Evolutionary conservation across 192 early-diverging fungal genomes (phyloP), one percentile per base, ranked within the genome.

Genomic region (Coemansia sp.): DNA sequence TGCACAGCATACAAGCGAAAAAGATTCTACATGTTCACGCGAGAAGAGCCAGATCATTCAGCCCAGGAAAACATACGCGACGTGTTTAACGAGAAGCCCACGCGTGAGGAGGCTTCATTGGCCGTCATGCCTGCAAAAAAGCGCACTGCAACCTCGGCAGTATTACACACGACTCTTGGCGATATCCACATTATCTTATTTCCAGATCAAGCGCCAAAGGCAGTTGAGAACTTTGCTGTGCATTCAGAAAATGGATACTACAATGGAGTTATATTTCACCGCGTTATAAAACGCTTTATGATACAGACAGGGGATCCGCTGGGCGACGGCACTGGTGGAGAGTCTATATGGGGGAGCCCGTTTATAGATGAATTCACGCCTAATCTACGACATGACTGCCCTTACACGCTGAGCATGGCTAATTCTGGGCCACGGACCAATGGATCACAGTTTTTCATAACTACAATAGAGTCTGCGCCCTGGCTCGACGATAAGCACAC

Each of bases 401-500:
- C 96, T 4, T 96, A 93, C 62, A 97, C 93, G 5, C 74, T 99
- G 0, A 94, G 92, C 65, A 97, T 99, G 97, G 97, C 97, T 7
- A 99, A 99, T 76, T 87, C 92, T 7, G 91, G 92, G 6, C 89
- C 93, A 12, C 86, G 88, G 39, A 95, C 96, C 11, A 98, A 98
- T 68, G 96, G 88, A 25, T 91, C 89, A 48, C 95, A 99, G 79
- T 99, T 99, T 74, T 99, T 97, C 71, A 95, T 99, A 56, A 99
- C 97, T 0, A 89, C 89, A 1, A 90, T 92, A 1, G 91, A 95
- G 3, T 64, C 68, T 0, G 76, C 92, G 86, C 93, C 94, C 22
- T 98, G 97, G 97, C 81, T 98, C 16, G 95, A 98, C 63, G 93
- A 95, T 67, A 98, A 98, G 71, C 97, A 98, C 68, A 94, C 97